phyloP scores from a whole-genome alignment of 805 yeast genomes.

The Yamadazyma scolyti region DNA sequence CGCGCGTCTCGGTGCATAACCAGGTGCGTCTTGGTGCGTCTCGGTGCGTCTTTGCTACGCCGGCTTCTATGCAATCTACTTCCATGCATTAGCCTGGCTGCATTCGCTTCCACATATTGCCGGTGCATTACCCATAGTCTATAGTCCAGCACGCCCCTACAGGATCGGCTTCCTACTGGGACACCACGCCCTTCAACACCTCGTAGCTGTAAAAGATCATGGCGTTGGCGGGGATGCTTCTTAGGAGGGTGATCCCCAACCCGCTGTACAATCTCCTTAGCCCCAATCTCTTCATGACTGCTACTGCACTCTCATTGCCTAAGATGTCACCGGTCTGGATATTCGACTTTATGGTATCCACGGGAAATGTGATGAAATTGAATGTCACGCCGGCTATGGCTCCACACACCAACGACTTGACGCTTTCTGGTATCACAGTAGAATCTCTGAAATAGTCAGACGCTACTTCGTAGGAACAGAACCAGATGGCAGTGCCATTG shows the following conservation, averaged over 20 bases:
- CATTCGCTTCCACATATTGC: no score
- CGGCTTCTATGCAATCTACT: no score
- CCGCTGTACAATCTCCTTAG: slow-evolving; percentile 76
- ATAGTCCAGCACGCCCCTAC: no score
- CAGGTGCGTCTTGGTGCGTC: no score
- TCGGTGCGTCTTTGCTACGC: no score
- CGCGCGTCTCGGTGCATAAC: no score
- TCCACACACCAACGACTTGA: slow-evolving; percentile 68
- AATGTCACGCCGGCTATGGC: slow-evolving; percentile 84
- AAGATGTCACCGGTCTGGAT: slow-evolving; percentile 61
- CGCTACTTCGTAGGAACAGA: slow-evolving; percentile 75
- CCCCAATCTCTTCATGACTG: slow-evolving; percentile 48
- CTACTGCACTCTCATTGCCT: slow-evolving; percentile 5
- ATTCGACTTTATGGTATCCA: slow-evolving; percentile 84
- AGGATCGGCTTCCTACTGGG: no score
- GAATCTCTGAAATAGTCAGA: slow-evolving; percentile 19
- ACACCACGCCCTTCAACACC: slow-evolving; percentile 49
- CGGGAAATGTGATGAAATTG: slow-evolving; percentile 79
- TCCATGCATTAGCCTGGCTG: no score
- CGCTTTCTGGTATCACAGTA: no score
- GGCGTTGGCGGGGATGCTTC: slow-evolving; percentile 91
- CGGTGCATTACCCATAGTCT: no score
- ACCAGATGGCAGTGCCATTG: slow-evolving; percentile 93
- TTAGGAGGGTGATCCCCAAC: slow-evolving; percentile 69
- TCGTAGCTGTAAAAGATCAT: slow-evolving; percentile 81